Base-by-base conservation (phyloP, 1,284 basidiomycete species). In the Amylostereum areolatum region DNA sequence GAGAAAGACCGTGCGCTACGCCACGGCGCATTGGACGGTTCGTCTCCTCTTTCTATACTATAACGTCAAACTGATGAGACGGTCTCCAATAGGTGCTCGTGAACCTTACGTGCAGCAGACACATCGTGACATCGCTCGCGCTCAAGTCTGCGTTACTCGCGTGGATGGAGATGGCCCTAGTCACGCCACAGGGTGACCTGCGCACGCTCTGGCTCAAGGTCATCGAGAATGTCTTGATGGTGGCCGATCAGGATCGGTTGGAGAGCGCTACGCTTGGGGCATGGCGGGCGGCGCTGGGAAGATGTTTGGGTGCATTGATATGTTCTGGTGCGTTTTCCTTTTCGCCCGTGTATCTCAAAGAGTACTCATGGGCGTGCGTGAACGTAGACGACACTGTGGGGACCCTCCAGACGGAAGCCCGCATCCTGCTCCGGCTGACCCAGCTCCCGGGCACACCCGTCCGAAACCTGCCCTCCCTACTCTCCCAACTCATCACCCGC, bases 131-230 rank as follows among this genome's bases (percentile, higher is more conserved):
- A 9, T 83, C 84, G 0, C 69, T 94, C 31, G 66, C 91, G 8
- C 70, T 89, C 44, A 83, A 83, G 55, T 81, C 81, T 0, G 77
- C 79, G 1, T 68, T 93, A 4, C 65, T 93, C 2, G 66, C 81
- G 0, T 96, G 92, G 92, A 78, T 94, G 18, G 80, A 85, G 60
- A 81, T 86, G 65, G 87, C 91, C 59, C 62, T 89, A 28, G 55
- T 70, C 36, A 51, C 59, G 4, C 56, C 69, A 9, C 66, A 59
- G 9, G 56, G 55, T n/a, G 64, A 66, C 1, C 82, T 86, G 53
- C 64, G 66, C 3, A 57, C 81, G 10, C 75, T 77, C 1, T 91
- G 87, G 86, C 65, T 80, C 29, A 80, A 75, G 50, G 78, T 91
- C 28, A 55, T 91, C 4, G 83, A 88, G 55, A 90, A 91, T 55